These are phyloP conservation scores for Apiospora rasikravindrae DNA, from an alignment of 2,329 filamentous ascomycete species.

Conservation along the genomic window DNA sequence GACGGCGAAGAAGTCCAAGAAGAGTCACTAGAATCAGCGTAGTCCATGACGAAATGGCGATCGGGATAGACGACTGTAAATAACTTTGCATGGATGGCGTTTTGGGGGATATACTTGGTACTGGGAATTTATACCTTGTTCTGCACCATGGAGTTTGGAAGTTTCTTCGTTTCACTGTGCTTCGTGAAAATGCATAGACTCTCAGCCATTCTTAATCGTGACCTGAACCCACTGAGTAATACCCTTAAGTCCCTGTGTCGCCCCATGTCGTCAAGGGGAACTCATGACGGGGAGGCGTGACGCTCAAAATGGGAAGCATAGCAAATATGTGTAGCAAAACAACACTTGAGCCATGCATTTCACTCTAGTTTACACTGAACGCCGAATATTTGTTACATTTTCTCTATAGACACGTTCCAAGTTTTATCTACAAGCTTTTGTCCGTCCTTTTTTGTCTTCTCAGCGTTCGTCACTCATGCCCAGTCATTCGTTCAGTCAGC, in stretches of 20 bases:
- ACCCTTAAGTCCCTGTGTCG: background rate
- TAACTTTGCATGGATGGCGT: conserved; percentile 19
- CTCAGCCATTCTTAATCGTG: background rate
- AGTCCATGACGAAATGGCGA: background rate
- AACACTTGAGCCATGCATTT: background rate
- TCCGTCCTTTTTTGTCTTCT: background rate
- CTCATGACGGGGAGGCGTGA: background rate
- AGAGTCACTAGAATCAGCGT: conserved; percentile 10
- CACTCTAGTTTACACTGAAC: background rate
- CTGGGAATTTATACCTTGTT: conserved; percentile 11
- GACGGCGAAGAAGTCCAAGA: conserved; percentile 50
- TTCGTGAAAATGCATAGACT: background rate
- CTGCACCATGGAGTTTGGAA: background rate
- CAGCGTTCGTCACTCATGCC: background rate
- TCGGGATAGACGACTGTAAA: background rate
- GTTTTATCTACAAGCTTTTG: background rate
- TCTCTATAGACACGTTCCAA: background rate
- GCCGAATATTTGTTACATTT: background rate
- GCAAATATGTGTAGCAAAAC: background rate
- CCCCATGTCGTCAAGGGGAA: background rate
- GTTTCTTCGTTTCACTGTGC: background rate
- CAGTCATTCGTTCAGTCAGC: background rate
- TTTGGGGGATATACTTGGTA: background rate
- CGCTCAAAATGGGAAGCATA: background rate
- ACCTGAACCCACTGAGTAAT: background rate